Base-by-base conservation (phyloP, 192 early-diverging fungal species). In the Podila clonocystis region DNA sequence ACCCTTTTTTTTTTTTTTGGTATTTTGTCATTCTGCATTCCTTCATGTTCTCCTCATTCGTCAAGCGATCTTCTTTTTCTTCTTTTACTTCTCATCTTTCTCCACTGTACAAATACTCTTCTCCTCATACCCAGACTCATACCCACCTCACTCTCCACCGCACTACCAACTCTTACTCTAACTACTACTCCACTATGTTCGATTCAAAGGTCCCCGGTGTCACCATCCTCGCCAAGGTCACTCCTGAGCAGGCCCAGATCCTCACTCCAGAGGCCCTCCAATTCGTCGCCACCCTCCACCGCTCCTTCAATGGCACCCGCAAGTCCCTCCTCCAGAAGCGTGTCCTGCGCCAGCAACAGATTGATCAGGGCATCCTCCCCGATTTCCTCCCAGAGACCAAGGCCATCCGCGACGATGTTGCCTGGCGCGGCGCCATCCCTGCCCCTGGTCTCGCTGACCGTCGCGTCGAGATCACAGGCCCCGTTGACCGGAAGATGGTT, bases 401-500 rank as follows among this genome's bases (percentile, higher is more conserved):
- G 52, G 88, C 89, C 80, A 96, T 99, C 82, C 92, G 97, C 70
- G 94, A 94, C 58, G 94, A 97, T 85, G 86, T 91, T 58, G 92
- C 92, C 31, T 99, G 97, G 97, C 91, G 90, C 65, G 97, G 91
- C n/a, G 96, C 97, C 41, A 73, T 82, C 38, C 97, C 97, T 69
- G 96, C 95, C 22, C 97, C 96, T 7, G 96, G 96, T 8, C 84
- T 99, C 38, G 85, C 91, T 19, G 96, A 99, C 85, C 91, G 97
- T 60, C 91, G 97, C 58, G 96, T 97, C 65, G 97, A 99, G 87
- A 99, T 99, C 86, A 99, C 97, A 34, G 97, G 97, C 36, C 97
- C 97, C 22, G 96, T 97, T 34, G 96, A 97, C 86, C 92, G 97
- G 79, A 99, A 99, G 87, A 99, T 99, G 97, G 96, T 99, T 79